Percentiles rank a stretch among this genome's conserved stretches.
Evolutionary conservation across 441 rosid species (phyloP).

Genomic region (Gossypium schwendimanii): DNA sequence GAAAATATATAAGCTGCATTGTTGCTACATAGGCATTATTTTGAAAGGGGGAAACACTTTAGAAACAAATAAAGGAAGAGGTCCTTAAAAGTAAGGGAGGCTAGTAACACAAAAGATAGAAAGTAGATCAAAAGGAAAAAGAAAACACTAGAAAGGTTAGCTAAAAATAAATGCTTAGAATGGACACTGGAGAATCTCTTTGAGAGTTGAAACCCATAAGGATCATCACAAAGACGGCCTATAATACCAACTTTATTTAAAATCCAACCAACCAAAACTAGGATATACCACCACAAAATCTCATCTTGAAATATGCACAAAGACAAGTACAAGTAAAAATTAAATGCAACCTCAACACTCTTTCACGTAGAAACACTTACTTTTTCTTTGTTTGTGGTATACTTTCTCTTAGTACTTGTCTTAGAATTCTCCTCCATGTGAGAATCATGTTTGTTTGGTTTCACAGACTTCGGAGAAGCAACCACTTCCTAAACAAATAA

Average conservation of each 20-base stretch:
- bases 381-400: slow-evolving; percentile 42
- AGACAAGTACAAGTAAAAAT: no score
- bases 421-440: slow-evolving; percentile 49
- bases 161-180: neutral
- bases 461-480: slow-evolving; percentile 53
- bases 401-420: slow-evolving; percentile 58
- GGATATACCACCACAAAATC: no score
- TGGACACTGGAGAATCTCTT: neutral
- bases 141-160: neutral
- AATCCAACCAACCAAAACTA: no score
- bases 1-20: neutral
- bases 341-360: neutral
- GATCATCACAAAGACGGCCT: neutral
- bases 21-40: neutral
- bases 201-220: neutral
- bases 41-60: neutral
- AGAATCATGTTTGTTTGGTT: slow-evolving; percentile 42
- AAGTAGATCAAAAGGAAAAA: neutral
- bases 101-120: neutral
- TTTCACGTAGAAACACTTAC: slow-evolving; percentile 21
- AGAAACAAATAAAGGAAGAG: neutral
- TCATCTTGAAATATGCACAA: no score
- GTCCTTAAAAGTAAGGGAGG: neutral
- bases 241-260: no score
- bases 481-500: slow-evolving; percentile 41